These are phyloP conservation scores for Artomyces pyxidatus DNA, from an alignment of 768 basidiomycete genomes.

Conservation along the genomic window DNA sequence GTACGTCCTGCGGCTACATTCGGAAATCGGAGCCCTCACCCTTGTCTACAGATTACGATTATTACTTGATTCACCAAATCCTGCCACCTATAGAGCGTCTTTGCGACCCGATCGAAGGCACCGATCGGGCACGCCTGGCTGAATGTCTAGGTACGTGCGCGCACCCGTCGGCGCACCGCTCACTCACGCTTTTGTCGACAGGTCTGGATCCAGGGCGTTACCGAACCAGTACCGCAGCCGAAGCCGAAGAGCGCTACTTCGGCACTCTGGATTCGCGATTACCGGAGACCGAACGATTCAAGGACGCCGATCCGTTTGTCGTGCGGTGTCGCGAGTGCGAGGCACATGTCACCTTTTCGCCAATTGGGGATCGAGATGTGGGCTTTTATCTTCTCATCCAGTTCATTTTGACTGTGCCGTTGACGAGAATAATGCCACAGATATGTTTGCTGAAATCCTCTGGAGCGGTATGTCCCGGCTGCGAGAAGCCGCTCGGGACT, in stretches of 20 bases:
- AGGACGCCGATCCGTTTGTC: conserved; percentile 59
- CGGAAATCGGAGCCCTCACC: conserved; percentile 4
- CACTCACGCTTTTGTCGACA: conserved; percentile 16
- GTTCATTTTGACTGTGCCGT: not conserved
- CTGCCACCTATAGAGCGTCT: conserved; percentile 91
- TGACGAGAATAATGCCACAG: conserved; percentile 28
- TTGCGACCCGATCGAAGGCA: conserved; percentile 95
- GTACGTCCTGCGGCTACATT: conserved; percentile 30
- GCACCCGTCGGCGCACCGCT: not conserved
- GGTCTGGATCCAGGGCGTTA: conserved; percentile 58
- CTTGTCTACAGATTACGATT: conserved; percentile 64
- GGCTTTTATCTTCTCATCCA: conserved; percentile 8
- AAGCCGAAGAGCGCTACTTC: conserved; percentile 58
- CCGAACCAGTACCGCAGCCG: conserved; percentile 29
- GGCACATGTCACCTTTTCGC: conserved; percentile 45
- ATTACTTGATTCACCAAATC: conserved; percentile 87
- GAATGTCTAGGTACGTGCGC: conserved; percentile 78
- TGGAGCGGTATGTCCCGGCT: conserved; percentile 68
- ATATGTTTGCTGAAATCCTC: conserved; percentile 53
- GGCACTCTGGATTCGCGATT: conserved; percentile 82
- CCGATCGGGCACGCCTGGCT: conserved; percentile 83
- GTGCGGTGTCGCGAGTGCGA: conserved; percentile 76
- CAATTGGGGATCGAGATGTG: conserved; percentile 54
- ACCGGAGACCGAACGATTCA: conserved; percentile 83
- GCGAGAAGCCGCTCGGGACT: conserved; percentile 40